Evolutionary conservation across 228 moss, liverwort and hornwort genomes (phyloP), one percentile per base, ranked within the genome.

Genomic region (Sphagnum fallax): DNA sequence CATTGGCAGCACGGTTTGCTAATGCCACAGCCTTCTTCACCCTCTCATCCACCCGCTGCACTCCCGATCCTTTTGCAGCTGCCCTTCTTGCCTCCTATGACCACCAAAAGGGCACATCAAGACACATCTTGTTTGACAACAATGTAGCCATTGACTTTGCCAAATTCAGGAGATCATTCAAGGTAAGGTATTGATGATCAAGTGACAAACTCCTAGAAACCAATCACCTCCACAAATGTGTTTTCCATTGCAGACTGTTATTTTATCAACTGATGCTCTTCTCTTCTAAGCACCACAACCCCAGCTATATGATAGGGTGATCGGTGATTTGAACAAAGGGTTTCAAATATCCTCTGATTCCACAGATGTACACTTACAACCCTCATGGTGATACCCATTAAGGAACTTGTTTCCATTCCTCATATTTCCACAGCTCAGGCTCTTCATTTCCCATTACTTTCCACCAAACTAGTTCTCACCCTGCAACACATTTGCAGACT

Each of bases 1-100:
- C 88, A 75, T 95, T 92, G 64, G 92, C 90, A 67, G 92, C 84
- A 65, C 90, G 90, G 64, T 95, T 95, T 61, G 92, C 88, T 61
- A 80, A 77, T 58, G 90, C 84, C 64, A 95, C 89, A 67, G 78
- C 79, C 75, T 92, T 95, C 67, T 89, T 88, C 76, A 95, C 92
- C 73, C 72, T 88, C 50, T 88, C 95, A 69, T 95, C 92, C 71
- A 95, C 88, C 62, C 88, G 83, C 53, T 84, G 87, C 69, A 92
- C 82, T 63, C 87, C 90, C 80, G 83, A 80, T 16, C 85, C 90
- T 78, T 84, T 88, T 55, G 82, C 80, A 16, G 92, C 88, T 72
- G 85, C 82, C 71, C 67, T 82, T 62, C 89, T 87, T 65, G 95
- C 81, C 80, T 95, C 95, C 92, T 95, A 67, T 63, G 79, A 14